A percentile compares a stretch with the other conserved stretches of the same genome.
These are phyloP conservation scores for Stramenopiles sp. DNA, from an alignment of 352 stramenopile species.

Conservation along the genomic window DNA sequence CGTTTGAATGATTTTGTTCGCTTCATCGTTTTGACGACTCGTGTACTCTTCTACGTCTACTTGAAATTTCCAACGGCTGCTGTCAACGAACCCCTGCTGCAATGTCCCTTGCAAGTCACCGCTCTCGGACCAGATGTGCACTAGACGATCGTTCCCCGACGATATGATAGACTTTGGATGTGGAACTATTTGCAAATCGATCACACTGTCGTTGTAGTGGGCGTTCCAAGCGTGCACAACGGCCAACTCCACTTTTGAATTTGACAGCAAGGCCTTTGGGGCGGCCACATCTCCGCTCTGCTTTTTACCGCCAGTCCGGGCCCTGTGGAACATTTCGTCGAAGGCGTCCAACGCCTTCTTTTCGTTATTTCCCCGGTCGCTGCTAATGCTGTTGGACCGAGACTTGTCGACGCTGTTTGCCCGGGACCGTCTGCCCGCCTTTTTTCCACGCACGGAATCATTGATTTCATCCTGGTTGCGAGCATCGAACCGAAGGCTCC, in stretches of 20 bases:
- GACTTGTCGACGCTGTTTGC: background rate
- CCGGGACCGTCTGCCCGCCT: background rate
- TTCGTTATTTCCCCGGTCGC: background rate
- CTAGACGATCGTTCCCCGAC: slow-evolving; percentile 46
- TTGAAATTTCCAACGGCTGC: slow-evolving; percentile 37
- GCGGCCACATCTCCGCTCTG: slow-evolving; percentile 30
- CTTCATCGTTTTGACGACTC: background rate
- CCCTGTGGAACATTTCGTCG: no score
- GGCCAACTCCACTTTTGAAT: slow-evolving; percentile 19
- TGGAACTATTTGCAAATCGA: slow-evolving; percentile 45
- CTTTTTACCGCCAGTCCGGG: slow-evolving; percentile 42
- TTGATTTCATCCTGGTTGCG: no score
- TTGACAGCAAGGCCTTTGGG: slow-evolving; percentile 30
- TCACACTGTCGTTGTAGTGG: slow-evolving; percentile 45
- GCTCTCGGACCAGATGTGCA: slow-evolving; percentile 42
- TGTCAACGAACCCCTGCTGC: slow-evolving; percentile 41
- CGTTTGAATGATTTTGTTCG: background rate
- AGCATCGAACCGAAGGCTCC: slow-evolving; percentile 46
- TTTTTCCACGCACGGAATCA: no score
- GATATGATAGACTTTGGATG: slow-evolving; percentile 38
- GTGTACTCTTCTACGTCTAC: slow-evolving; percentile 27
- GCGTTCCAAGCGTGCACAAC: slow-evolving; percentile 40
- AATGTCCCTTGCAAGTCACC: slow-evolving; percentile 45
- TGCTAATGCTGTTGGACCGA: background rate
- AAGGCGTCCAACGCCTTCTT: background rate